Conservation (phyloP, 108 stramenopile genomes). For the Nitzschia inconspicua region DNA sequence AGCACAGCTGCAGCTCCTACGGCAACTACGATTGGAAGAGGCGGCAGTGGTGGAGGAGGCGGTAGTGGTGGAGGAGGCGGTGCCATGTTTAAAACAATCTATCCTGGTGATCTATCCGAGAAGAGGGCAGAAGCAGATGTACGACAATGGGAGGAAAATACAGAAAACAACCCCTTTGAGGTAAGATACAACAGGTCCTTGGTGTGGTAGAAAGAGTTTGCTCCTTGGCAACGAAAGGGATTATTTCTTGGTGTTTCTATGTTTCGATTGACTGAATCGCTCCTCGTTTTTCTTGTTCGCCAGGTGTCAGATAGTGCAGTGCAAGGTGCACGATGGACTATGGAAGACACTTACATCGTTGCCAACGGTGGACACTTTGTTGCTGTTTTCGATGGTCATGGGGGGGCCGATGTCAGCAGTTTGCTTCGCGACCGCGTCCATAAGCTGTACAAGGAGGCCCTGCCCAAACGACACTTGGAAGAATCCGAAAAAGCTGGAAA, state of each 20-base stretch:
- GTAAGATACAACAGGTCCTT: conserved; percentile 7
- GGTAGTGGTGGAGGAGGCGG: conserved; percentile 1
- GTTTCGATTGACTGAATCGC: neutral
- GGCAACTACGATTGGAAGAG: neutral
- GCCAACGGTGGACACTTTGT: conserved; percentile 63
- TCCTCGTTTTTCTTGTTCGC: neutral
- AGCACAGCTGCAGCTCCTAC: neutral
- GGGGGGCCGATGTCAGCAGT: conserved; percentile 79
- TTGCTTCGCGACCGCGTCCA: conserved; percentile 72
- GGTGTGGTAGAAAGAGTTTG: neutral
- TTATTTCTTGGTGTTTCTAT: neutral
- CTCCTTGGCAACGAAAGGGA: neutral
- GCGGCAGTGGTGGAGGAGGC: conserved; percentile 11
- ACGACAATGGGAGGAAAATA: conserved; percentile 8
- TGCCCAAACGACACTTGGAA: conserved; percentile 34
- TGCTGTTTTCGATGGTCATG: conserved; percentile 97
- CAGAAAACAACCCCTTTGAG: conserved; percentile 19
- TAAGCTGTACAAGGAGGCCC: conserved; percentile 38
- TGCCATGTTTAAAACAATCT: neutral
- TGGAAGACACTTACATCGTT: conserved; percentile 82
- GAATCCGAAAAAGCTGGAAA: conserved; percentile 27
- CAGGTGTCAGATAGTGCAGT: conserved; percentile 76
- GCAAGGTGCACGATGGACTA: conserved; percentile 70
- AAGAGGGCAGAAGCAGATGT: conserved; percentile 20
- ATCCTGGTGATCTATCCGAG: conserved; percentile 3